Conservation (phyloP, 139 green algal species). For the Zygnema cylindricum region DNA sequence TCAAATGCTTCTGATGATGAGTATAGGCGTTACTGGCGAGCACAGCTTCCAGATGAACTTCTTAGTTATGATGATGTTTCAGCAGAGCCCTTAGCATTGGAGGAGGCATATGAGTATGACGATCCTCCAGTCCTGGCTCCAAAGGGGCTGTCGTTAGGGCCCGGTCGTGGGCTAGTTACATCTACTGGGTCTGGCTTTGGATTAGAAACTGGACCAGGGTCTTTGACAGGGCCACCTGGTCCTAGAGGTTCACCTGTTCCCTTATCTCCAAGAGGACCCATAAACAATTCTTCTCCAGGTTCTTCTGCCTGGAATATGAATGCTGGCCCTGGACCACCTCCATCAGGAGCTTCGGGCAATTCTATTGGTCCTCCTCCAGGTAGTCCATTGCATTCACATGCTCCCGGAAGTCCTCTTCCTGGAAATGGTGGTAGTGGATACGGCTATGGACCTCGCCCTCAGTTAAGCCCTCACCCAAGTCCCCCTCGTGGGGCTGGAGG, state of each 20-base stretch:
- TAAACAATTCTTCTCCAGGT: neutral
- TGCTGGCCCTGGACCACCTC: too few relatives aligned
- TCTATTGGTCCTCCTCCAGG: neutral
- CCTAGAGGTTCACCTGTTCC: slow-evolving; percentile 5
- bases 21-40: slow-evolving; percentile 48
- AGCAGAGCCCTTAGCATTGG: neutral
- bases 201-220: neutral
- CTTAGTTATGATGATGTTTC: slow-evolving; percentile 37
- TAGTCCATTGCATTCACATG: neutral
- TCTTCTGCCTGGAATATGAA: neutral
- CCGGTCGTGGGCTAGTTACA: neutral
- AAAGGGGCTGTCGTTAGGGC: neutral
- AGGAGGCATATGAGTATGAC: slow-evolving; percentile 33
- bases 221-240: neutral
- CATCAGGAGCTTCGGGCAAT: neutral
- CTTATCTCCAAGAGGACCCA: neutral
- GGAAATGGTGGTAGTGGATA: slow-evolving; percentile 7
- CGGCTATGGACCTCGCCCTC: slow-evolving; percentile 14
- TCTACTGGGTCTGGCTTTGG: neutral
- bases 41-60: slow-evolving; percentile 47
- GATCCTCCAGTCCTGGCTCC: slow-evolving; percentile 25
- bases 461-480: slow-evolving; percentile 32
- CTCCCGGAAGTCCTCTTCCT: slow-evolving; percentile 11
- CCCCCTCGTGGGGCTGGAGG: neutral
- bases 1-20: slow-evolving; percentile 44